phyloP scores from a whole-genome alignment of 176 grass and related monocot genomes.

The Aegilops bicornis region DNA sequence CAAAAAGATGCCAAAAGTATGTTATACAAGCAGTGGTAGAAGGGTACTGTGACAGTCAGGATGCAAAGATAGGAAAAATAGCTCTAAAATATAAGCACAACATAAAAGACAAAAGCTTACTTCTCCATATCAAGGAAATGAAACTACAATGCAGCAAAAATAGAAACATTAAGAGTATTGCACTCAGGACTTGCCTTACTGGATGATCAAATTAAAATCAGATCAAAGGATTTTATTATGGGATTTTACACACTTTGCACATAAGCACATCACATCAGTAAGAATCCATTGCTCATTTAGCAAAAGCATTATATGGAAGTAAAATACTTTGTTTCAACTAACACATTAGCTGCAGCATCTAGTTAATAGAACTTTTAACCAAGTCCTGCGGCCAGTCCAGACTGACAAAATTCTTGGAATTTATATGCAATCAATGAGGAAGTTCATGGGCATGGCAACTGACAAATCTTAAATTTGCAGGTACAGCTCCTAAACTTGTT shows the following conservation, averaged over 20 bases:
- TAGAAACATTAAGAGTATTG: background rate
- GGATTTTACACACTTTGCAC: background rate
- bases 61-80: background rate
- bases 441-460: constrained; percentile 17
- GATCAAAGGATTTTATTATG: constrained; percentile 10
- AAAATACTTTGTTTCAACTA: background rate
- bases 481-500: constrained; percentile 13
- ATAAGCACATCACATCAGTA: background rate
- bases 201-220: background rate
- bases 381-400: background rate
- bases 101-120: background rate
- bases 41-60: background rate
- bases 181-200: background rate
- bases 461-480: background rate
- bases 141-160: background rate
- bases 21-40: constrained; percentile 1
- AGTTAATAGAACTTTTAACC: constrained; percentile 12
- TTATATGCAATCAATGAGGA: background rate
- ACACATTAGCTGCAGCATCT: background rate
- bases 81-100: constrained; percentile 5
- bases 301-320: background rate
- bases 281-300: background rate
- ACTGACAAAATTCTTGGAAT: constrained; percentile 9
- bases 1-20: background rate
- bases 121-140: background rate